These are phyloP conservation scores for Trametopsis cervina DNA, from an alignment of 768 basidiomycete genomes.

Conservation along the genomic window DNA sequence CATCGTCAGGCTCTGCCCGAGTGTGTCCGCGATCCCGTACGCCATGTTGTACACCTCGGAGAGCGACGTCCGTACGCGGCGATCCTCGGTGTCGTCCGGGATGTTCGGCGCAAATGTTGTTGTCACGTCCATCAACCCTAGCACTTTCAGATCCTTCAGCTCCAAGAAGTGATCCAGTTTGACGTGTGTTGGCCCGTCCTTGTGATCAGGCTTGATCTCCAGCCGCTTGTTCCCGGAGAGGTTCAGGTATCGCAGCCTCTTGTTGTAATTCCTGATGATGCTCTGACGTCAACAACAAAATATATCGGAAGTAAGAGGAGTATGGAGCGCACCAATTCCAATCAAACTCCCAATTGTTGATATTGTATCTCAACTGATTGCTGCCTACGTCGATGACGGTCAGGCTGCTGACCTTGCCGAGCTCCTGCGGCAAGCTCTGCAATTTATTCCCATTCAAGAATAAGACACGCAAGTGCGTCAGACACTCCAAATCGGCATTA, in stretches of 20 bases:
- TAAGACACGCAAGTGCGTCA: slow-evolving; percentile 63
- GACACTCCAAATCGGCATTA: slow-evolving; percentile 74
- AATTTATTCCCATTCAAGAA: slow-evolving; percentile 93
- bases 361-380: slow-evolving; percentile 93
- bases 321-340: slow-evolving; percentile 91
- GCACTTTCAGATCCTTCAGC: slow-evolving; percentile 77
- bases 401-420: slow-evolving; percentile 75
- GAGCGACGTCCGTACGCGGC: slow-evolving; percentile 86
- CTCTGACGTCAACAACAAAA: background rate
- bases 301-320: background rate
- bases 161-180: slow-evolving; percentile 62
- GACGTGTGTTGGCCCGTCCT: slow-evolving; percentile 19
- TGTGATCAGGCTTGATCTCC: slow-evolving; percentile 80
- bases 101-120: slow-evolving; percentile 53
- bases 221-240: slow-evolving; percentile 95
- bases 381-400: slow-evolving; percentile 87
- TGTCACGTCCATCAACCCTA: slow-evolving; percentile 97
- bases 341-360: slow-evolving; percentile 97
- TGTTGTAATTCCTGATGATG: slow-evolving; percentile 95
- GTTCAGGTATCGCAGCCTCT: slow-evolving; percentile 88
- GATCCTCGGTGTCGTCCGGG: slow-evolving; percentile 80
- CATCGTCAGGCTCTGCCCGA: slow-evolving; percentile 84
- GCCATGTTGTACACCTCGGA: slow-evolving; percentile 88
- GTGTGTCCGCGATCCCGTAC: slow-evolving; percentile 92
- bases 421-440: slow-evolving; percentile 85